phyloP scores from a whole-genome alignment of 2,329 filamentous ascomycete genomes.

The Pseudogymnoascus sp. region DNA sequence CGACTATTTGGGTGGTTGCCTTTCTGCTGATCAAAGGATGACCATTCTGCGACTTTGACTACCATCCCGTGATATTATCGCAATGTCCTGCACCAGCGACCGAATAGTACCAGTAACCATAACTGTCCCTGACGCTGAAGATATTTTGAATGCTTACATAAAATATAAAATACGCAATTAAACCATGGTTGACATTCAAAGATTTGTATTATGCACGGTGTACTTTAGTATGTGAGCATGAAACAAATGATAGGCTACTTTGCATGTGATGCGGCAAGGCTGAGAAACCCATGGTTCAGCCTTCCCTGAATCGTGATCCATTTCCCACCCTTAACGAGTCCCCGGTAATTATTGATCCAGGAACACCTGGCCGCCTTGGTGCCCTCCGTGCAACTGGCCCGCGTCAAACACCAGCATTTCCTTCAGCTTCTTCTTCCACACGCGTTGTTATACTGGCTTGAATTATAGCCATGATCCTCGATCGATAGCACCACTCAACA shows the following conservation, averaged over 20 bases:
- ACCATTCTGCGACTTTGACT: not conserved
- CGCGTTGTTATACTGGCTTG: not conserved
- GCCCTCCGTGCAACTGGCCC: not conserved
- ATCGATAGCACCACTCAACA: slow-evolving; percentile 31
- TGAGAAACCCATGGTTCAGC: not conserved
- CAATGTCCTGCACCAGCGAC: not conserved
- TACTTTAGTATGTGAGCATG: not conserved
- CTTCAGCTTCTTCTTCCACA: not conserved
- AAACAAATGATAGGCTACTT: not conserved
- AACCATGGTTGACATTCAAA: not conserved
- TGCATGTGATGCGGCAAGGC: not conserved
- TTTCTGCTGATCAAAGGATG: not conserved
- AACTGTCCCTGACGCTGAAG: not conserved
- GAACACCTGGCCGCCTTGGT: slow-evolving; percentile 6
- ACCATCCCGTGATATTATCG: not conserved
- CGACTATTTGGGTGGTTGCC: too few species aligned
- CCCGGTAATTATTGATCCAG: slow-evolving; percentile 1
- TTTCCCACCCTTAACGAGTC: slow-evolving; percentile 6
- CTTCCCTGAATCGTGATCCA: slow-evolving; percentile 1
- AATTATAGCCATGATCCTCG: slow-evolving; percentile 9
- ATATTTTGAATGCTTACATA: not conserved
- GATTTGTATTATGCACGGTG: not conserved
- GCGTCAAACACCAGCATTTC: slow-evolving; percentile 7
- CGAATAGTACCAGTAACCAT: not conserved
- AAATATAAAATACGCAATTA: not conserved